phyloP scores from a whole-genome alignment of 2,329 filamentous ascomycete genomes.

The Ampelomyces quisqualis region DNA sequence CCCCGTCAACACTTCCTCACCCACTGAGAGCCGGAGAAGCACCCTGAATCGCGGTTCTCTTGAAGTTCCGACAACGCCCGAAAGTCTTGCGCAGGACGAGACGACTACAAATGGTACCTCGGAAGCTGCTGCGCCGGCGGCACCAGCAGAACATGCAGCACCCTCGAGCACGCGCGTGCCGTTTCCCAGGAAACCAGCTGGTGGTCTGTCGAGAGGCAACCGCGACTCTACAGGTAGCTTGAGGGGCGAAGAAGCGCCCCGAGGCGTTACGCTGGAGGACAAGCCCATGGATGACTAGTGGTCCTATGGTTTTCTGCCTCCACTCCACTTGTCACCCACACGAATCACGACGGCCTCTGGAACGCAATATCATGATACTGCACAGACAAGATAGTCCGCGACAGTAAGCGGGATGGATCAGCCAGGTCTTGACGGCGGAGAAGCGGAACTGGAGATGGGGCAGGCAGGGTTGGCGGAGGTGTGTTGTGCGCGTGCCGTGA shows the following conservation, averaged over 20 bases:
- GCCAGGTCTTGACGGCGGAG: conserved; percentile 6
- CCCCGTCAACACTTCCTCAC: conserved; percentile 66
- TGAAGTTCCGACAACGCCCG: conserved; percentile 71
- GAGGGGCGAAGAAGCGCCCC: conserved; percentile 47
- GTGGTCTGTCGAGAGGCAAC: conserved; percentile 38
- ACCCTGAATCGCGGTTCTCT: conserved; percentile 66
- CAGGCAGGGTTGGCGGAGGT: conserved; percentile 2
- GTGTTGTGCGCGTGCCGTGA: conserved; percentile 14
- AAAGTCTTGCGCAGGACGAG: conserved; percentile 43
- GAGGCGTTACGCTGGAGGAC: conserved; percentile 69
- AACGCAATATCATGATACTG: conserved; percentile 5
- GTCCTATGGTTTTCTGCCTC: conserved; percentile 14
- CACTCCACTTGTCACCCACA: conserved; percentile 1
- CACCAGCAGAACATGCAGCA: conserved; percentile 31
- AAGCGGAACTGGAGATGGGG: conserved; percentile 1
- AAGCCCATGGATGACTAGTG: conserved; percentile 73
- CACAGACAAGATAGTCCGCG: conserved; percentile 1
- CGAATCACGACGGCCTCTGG: conserved; percentile 6
- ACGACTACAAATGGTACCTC: conserved; percentile 45
- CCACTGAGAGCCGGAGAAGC: conserved; percentile 55
- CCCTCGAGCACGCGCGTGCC: conserved; percentile 40
- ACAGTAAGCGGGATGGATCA: conserved; percentile 1
- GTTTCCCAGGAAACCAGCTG: conserved; percentile 39
- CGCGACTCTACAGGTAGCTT: conserved; percentile 45
- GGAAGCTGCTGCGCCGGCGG: conserved; percentile 16